Percentiles rank a stretch among this genome's conserved stretches.
Evolutionary conservation across 129 eudicot genomes (phyloP).

Genomic region (Artemisia argyi): DNA sequence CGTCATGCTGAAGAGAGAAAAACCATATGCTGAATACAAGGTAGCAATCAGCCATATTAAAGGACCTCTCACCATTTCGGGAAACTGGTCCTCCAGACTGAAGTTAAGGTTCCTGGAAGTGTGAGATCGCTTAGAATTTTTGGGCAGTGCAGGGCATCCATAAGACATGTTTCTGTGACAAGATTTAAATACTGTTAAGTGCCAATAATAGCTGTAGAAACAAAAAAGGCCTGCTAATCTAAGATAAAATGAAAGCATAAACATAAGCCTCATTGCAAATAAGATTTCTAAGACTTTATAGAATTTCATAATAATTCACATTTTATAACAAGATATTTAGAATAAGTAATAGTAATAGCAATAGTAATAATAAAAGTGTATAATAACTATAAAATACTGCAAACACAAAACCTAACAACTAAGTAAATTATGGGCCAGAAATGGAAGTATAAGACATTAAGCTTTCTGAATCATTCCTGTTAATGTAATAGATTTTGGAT

Average conservation of each 20-base stretch:
- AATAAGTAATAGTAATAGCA: not conserved
- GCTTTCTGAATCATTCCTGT: slow-evolving; percentile 18
- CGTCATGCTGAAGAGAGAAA: not conserved
- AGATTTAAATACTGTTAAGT: not conserved
- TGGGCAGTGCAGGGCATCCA: slow-evolving; percentile 40
- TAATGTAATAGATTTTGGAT: slow-evolving; percentile 2
- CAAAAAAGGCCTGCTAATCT: too few relatives aligned
- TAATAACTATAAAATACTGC: too few relatives aligned
- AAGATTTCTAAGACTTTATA: not conserved
- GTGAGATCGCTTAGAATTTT: slow-evolving; percentile 38
- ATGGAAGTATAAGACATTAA: not conserved
- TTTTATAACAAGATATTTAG: not conserved
- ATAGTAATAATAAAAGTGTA: not conserved
- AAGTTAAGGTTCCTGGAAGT: slow-evolving; percentile 31
- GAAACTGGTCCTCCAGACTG: slow-evolving; percentile 42
- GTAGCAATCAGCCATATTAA: slow-evolving; percentile 13
- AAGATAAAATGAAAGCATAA: too few relatives aligned
- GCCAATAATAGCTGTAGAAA: too few relatives aligned
- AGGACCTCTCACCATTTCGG: slow-evolving; percentile 48
- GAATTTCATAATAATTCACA: slow-evolving; percentile 2
- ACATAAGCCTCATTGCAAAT: too few relatives aligned
- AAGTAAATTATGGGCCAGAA: slow-evolving; percentile 13
- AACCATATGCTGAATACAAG: slow-evolving; percentile 12
- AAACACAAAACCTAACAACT: not conserved
- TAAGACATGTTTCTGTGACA: slow-evolving; percentile 44